These are phyloP conservation scores for Phytophthora capsici DNA, from an alignment of 352 stramenopile genomes.

Conservation along the genomic window DNA sequence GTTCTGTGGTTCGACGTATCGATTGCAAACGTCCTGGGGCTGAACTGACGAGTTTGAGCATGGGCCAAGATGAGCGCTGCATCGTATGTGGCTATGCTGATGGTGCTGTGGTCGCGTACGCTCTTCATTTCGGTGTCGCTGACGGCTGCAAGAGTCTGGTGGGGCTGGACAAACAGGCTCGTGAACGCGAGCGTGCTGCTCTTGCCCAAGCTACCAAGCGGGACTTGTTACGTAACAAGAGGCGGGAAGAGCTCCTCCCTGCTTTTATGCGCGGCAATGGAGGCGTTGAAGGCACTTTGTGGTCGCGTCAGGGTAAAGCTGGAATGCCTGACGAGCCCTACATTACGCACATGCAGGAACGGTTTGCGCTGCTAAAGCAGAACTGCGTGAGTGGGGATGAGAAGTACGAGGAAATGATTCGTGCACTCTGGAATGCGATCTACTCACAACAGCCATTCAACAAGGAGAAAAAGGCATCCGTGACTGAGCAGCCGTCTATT, in stretches of 20 bases:
- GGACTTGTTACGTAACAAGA: slow-evolving; percentile 70
- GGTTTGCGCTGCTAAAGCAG: slow-evolving; percentile 73
- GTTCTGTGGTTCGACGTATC: slow-evolving; percentile 71
- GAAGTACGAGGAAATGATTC: slow-evolving; percentile 68
- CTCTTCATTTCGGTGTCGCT: slow-evolving; percentile 81
- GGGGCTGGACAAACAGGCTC: slow-evolving; percentile 73
- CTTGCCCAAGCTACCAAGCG: slow-evolving; percentile 77
- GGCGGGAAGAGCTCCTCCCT: slow-evolving; percentile 52
- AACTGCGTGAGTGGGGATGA: slow-evolving; percentile 67
- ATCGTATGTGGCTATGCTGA: slow-evolving; percentile 85
- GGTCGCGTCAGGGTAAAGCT: slow-evolving; percentile 61
- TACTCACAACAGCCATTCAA: slow-evolving; percentile 59
- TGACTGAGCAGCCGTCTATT: slow-evolving; percentile 25
- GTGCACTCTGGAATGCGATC: slow-evolving; percentile 70
- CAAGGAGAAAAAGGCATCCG: slow-evolving; percentile 20
- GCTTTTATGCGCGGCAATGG: slow-evolving; percentile 55
- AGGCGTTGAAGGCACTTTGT: slow-evolving; percentile 45
- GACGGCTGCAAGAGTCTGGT: slow-evolving; percentile 78
- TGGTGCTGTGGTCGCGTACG: slow-evolving; percentile 79
- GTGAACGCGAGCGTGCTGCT: slow-evolving; percentile 79
- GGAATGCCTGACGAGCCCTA: slow-evolving; percentile 60
- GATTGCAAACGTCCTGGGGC: slow-evolving; percentile 71
- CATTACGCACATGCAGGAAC: slow-evolving; percentile 69
- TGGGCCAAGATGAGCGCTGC: slow-evolving; percentile 84
- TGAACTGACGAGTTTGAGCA: slow-evolving; percentile 71